Percentiles rank a stretch among this genome's conserved stretches.
Conservation (phyloP, 371 early-diverging fungal genomes). For the Gilbertella persicaria region DNA sequence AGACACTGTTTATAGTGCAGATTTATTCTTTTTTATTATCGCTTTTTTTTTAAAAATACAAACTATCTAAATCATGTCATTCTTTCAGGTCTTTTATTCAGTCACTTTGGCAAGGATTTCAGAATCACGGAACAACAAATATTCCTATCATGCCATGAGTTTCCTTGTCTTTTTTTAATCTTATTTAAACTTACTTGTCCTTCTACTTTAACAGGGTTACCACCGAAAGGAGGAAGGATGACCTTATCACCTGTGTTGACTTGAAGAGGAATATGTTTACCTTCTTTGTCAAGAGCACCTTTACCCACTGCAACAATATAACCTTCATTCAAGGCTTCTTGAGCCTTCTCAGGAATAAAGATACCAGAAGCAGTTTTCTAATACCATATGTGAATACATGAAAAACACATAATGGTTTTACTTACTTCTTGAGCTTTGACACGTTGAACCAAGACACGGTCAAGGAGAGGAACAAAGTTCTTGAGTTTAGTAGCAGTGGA, state of each 20-base stretch:
- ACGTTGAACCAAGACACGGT: constrained; percentile 96
- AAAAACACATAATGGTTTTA: not conserved
- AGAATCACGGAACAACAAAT: constrained; percentile 81
- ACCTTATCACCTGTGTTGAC: constrained; percentile 93
- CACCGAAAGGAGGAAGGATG: constrained; percentile 94
- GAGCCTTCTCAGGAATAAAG: constrained; percentile 96
- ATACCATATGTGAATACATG: not conserved
- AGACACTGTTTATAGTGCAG: too few relatives aligned
- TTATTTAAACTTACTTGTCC: constrained; percentile 71
- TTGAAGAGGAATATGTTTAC: constrained; percentile 77
- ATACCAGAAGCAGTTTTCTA: constrained; percentile 95
- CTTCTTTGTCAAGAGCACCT: constrained; percentile 86
- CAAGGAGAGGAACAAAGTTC: constrained; percentile 75
- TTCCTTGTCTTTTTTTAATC: too few relatives aligned
- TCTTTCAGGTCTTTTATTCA: constrained; percentile 30
- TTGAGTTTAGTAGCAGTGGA: constrained; percentile 54
- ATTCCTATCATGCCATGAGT: constrained; percentile 46
- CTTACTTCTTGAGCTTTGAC: constrained; percentile 92
- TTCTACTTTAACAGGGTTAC: constrained; percentile 87
- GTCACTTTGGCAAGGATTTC: constrained; percentile 93
- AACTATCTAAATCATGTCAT: too few relatives aligned
- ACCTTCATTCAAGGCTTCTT: constrained; percentile 93
- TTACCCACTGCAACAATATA: constrained; percentile 93
- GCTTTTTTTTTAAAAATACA: too few relatives aligned
- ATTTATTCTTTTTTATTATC: too few relatives aligned